These are phyloP conservation scores for Cutaneotrichosporon curvatum DNA, from an alignment of 1,284 basidiomycete species.

Conservation along the genomic window DNA sequence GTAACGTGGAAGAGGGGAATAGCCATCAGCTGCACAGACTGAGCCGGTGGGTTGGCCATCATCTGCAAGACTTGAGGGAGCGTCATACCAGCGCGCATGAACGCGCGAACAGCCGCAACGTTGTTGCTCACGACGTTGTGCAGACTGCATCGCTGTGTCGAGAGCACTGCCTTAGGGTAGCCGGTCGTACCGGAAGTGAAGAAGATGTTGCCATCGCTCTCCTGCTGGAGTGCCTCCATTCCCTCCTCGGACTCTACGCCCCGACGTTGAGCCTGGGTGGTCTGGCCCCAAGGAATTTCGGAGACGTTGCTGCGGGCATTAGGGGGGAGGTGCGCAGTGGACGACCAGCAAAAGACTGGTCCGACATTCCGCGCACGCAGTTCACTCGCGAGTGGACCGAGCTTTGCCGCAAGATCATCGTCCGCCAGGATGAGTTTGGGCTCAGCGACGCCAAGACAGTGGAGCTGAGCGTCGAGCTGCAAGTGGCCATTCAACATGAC, in stretches of 20 bases:
- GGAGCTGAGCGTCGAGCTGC: slow-evolving; percentile 6
- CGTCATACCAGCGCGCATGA: not conserved
- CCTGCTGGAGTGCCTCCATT: slow-evolving; percentile 23
- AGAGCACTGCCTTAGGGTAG: slow-evolving; percentile 35
- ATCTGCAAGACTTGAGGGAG: not conserved
- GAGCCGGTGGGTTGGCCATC: not conserved
- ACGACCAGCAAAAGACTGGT: slow-evolving; percentile 5
- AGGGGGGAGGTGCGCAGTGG: not conserved
- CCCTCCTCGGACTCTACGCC: slow-evolving; percentile 3
- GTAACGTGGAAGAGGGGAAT: slow-evolving; percentile 44
- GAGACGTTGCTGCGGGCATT: not conserved
- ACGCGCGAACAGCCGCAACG: not conserved
- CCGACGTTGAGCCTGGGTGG: not conserved
- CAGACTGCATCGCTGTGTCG: slow-evolving; percentile 25
- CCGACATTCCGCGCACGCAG: slow-evolving; percentile 3
- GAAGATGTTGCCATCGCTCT: slow-evolving; percentile 37
- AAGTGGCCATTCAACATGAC: slow-evolving; percentile 25
- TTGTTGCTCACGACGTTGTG: slow-evolving; percentile 3
- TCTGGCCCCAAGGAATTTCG: too few species aligned
- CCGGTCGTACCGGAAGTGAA: slow-evolving; percentile 25
- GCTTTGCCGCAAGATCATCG: slow-evolving; percentile 22
- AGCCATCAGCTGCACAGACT: slow-evolving; percentile 18
- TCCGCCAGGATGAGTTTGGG: slow-evolving; percentile 31
- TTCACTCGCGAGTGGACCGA: slow-evolving; percentile 10
- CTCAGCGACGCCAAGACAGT: slow-evolving; percentile 24